Percentiles rank a stretch among this genome's conserved stretches.
phyloP scores from a whole-genome alignment of 805 yeast species.

The Saccharomyces mikatae region DNA sequence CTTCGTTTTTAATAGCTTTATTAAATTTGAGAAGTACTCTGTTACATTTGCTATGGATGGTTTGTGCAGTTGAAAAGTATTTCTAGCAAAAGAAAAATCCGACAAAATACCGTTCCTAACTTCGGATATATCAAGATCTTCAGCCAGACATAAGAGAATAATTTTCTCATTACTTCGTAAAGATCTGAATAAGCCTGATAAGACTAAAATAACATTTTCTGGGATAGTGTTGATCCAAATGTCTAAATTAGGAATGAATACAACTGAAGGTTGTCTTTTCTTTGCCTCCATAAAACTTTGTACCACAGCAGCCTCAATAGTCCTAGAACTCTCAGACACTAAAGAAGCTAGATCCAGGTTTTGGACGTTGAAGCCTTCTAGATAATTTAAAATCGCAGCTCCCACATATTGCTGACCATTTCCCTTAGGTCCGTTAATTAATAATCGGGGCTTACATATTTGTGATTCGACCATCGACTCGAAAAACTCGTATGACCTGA shows the following conservation, averaged over 20 bases:
- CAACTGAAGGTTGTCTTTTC: conserved; percentile 80
- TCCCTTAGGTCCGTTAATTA: conserved; percentile 67
- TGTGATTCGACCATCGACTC: conserved; percentile 47
- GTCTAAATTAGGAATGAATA: conserved; percentile 76
- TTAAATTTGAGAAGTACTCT: conserved; percentile 49
- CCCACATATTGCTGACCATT: conserved; percentile 83
- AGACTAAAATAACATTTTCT: conserved; percentile 60
- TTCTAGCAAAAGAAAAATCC: conserved; percentile 29
- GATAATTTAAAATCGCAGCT: conserved; percentile 66
- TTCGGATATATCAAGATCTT: conserved; percentile 33
- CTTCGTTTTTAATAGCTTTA: conserved; percentile 49
- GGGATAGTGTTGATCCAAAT: conserved; percentile 66
- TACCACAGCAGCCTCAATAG: conserved; percentile 77
- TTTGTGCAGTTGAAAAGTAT: conserved; percentile 40
- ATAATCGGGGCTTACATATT: conserved; percentile 71
- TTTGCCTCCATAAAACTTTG: conserved; percentile 82
- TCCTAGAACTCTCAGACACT: conserved; percentile 67
- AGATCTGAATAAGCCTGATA: conserved; percentile 60
- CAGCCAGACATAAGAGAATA: conserved; percentile 67
- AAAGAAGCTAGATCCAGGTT: conserved; percentile 72
- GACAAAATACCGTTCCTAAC: conserved; percentile 31
- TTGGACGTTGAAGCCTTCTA: conserved; percentile 89
- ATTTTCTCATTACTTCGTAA: conserved; percentile 66
- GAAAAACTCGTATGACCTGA: conserved; percentile 57
- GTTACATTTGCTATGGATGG: conserved; percentile 43